These are phyloP conservation scores for Lipomyces yamadae DNA, from an alignment of 805 yeast species.

Conservation along the genomic window DNA sequence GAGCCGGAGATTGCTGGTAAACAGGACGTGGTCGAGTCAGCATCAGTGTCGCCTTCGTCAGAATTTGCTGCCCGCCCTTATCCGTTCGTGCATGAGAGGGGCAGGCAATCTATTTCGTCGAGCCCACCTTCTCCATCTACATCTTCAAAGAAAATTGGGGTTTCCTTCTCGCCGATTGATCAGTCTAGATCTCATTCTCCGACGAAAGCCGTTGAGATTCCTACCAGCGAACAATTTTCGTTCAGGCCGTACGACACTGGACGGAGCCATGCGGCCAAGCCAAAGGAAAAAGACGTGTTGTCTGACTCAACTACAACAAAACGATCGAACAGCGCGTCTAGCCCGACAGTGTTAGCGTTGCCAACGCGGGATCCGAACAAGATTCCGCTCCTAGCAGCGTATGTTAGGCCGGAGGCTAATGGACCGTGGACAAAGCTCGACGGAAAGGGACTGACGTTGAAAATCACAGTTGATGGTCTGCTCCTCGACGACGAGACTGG, in stretches of 20 bases:
- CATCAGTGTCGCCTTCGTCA: conserved; percentile 8
- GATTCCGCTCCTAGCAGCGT: conserved; percentile 26
- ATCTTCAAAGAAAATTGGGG: not conserved
- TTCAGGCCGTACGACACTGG: conserved; percentile 9
- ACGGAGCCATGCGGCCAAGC: not conserved
- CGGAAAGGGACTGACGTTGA: conserved; percentile 23
- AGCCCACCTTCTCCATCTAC: not conserved
- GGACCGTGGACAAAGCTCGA: conserved; percentile 12
- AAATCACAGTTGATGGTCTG: conserved; percentile 28
- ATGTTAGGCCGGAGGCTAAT: conserved; percentile 22
- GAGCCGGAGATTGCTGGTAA: not conserved
- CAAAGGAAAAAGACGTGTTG: not conserved
- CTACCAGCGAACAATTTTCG: not conserved
- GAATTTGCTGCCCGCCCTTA: conserved; percentile 30
- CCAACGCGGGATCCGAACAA: conserved; percentile 27
- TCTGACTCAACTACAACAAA: not conserved
- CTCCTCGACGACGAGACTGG: conserved; percentile 25
- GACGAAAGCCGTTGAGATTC: not conserved
- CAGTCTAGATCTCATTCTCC: not conserved
- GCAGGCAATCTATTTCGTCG: not conserved
- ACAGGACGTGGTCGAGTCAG: not conserved
- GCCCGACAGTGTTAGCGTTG: not conserved
- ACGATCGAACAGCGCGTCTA: conserved; percentile 3
- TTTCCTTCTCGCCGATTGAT: not conserved
- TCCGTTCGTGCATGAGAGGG: not conserved